Evolutionary conservation across 1,139 yeast genomes (phyloP).

Genomic region (Lizanozyma gosingica): DNA sequence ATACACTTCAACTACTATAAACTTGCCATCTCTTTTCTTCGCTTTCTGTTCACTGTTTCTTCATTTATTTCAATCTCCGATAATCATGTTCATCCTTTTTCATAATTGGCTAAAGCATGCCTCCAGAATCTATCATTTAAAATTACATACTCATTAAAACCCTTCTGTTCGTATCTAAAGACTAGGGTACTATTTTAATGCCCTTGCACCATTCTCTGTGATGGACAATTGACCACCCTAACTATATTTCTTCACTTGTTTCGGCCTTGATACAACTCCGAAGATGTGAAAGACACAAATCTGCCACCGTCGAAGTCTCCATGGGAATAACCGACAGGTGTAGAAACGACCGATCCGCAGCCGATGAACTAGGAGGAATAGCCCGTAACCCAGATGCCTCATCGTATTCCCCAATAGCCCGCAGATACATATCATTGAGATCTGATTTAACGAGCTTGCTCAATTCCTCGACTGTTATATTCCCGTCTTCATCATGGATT

Average conservation of each 20-base stretch:
- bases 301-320: neutral
- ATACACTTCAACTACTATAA: too few relatives aligned
- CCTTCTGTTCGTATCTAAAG: too few relatives aligned
- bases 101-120: too few relatives aligned
- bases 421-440: neutral
- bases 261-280: neutral
- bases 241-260: neutral
- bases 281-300: neutral
- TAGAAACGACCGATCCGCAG: neutral
- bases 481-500: constrained; percentile 2
- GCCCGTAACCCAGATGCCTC: neutral
- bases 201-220: too few relatives aligned
- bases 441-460: neutral
- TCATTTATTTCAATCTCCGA: too few relatives aligned
- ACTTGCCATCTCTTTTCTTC: too few relatives aligned
- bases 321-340: neutral
- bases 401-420: neutral
- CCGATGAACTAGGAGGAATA: neutral
- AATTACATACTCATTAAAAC: too few relatives aligned
- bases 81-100: too few relatives aligned
- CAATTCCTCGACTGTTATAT: neutral
- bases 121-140: too few relatives aligned
- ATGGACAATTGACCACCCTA: neutral
- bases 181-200: too few relatives aligned
- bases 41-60: too few relatives aligned